Evolutionary conservation across 352 stramenopile genomes (phyloP).

Genomic region (Phytophthora chlamydospora): DNA sequence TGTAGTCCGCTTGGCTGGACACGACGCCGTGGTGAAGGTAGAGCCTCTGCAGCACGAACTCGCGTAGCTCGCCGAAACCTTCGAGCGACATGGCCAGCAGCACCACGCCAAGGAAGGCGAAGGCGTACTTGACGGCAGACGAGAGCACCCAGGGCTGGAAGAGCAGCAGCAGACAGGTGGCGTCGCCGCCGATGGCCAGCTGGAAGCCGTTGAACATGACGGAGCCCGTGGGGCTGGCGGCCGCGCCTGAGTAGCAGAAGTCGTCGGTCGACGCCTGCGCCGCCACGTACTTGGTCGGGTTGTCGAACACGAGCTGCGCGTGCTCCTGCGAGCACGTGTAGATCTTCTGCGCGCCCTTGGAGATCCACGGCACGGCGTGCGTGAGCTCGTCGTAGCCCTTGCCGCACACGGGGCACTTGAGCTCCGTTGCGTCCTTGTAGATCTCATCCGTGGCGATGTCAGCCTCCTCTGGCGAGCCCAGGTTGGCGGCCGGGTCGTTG

Average conservation of each 20-base stretch:
- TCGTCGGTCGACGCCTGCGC: constrained; percentile 34
- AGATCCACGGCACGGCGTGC: constrained; percentile 80
- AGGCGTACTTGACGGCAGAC: constrained; percentile 70
- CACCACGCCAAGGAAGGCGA: constrained; percentile 78
- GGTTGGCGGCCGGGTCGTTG: constrained; percentile 63
- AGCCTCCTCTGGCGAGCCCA: constrained; percentile 45
- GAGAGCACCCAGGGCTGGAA: constrained; percentile 84
- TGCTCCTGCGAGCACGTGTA: constrained; percentile 75
- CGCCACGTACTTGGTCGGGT: constrained; percentile 56
- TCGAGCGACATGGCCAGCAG: constrained; percentile 74
- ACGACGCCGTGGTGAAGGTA: constrained; percentile 61
- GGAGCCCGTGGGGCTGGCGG: constrained; percentile 49
- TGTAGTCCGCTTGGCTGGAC: constrained; percentile 63
- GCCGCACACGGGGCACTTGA: constrained; percentile 71
- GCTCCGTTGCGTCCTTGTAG: constrained; percentile 64
- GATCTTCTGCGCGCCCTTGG: constrained; percentile 72
- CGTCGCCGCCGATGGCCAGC: constrained; percentile 60
- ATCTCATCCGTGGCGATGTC: constrained; percentile 72
- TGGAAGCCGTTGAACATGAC: constrained; percentile 90
- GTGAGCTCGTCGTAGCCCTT: constrained; percentile 66
- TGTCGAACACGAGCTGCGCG: constrained; percentile 53
- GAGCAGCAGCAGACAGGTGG: constrained; percentile 72
- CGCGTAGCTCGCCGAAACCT: constrained; percentile 62
- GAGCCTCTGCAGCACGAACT: constrained; percentile 50
- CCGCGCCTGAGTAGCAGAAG: constrained; percentile 62